Percentiles rank a stretch among this genome's conserved stretches.
Conservation (phyloP, 257 asterid genomes). For the Solanum phureja region DNA sequence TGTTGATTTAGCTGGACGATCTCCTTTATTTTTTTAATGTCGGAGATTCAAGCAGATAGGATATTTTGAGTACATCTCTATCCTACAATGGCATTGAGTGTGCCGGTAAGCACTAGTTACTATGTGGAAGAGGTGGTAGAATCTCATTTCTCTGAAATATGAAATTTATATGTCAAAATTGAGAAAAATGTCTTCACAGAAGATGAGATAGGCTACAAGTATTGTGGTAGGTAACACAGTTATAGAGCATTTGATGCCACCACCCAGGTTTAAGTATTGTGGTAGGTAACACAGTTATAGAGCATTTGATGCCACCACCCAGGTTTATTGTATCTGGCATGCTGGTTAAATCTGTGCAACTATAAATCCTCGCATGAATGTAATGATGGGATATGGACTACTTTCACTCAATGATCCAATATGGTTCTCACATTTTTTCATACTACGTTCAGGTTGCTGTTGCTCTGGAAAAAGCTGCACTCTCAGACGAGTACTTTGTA, state of each 20-base stretch:
- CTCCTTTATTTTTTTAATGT: not conserved
- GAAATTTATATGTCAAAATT: not conserved
- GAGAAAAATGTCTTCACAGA: not conserved
- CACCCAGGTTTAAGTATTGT: not conserved
- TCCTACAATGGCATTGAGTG: not conserved
- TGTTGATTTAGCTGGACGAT: not conserved
- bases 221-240: not conserved
- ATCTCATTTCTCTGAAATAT: not conserved
- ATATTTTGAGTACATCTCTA: not conserved
- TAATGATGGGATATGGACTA: not conserved
- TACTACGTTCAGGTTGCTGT: constrained; percentile 68
- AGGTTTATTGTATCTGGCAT: not conserved
- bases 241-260: too few species aligned
- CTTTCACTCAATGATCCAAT: not conserved
- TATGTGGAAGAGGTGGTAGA: not conserved
- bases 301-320: too few species aligned
- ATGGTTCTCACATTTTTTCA: not conserved
- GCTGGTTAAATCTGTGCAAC: not conserved
- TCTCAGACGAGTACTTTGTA: constrained; percentile 85
- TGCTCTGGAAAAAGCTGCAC: constrained; percentile 95
- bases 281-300: not conserved
- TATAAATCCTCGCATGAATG: not conserved
- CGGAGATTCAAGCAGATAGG: not conserved
- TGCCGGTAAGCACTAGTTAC: not conserved
- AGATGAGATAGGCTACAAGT: not conserved